Evolutionary conservation across 176 grass and related monocot genomes (phyloP).

Genomic region (Bonia amplexicaulis): DNA sequence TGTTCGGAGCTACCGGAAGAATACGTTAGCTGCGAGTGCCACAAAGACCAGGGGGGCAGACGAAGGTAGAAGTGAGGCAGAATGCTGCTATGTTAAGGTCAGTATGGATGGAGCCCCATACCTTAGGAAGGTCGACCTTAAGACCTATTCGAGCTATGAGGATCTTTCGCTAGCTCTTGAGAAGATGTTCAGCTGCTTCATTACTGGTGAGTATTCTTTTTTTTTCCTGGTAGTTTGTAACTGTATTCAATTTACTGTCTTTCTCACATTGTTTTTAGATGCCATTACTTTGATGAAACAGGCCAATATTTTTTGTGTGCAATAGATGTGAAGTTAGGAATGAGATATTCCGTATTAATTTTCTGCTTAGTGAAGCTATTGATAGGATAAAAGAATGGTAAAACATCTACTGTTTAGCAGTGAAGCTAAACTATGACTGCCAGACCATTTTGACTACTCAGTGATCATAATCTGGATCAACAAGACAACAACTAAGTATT

Average conservation of each 20-base stretch:
- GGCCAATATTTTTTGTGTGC: background rate
- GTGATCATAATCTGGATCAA: background rate
- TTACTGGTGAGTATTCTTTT: constrained; percentile 41
- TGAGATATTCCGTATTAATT: background rate
- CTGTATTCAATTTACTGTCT: background rate
- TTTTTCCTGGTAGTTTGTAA: background rate
- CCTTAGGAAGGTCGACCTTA: constrained; percentile 78
- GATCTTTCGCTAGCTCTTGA: constrained; percentile 62
- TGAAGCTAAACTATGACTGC: background rate
- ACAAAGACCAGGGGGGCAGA: constrained; percentile 44
- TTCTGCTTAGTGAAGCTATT: background rate
- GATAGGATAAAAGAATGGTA: background rate
- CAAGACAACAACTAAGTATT: background rate
- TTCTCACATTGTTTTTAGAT: background rate
- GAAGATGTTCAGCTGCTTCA: constrained; percentile 85
- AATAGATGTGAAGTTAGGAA: background rate
- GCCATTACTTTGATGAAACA: background rate
- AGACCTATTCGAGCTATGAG: constrained; percentile 60
- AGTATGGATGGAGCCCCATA: constrained; percentile 84
- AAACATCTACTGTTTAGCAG: background rate
- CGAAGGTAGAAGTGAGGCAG: constrained; percentile 41
- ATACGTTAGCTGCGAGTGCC: constrained; percentile 45
- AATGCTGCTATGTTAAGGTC: constrained; percentile 64
- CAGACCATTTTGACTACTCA: background rate
- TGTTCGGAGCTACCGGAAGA: constrained; percentile 65